Conservation (phyloP, 2,329 filamentous ascomycete genomes). For the Pseudogymnoascus sp. region DNA sequence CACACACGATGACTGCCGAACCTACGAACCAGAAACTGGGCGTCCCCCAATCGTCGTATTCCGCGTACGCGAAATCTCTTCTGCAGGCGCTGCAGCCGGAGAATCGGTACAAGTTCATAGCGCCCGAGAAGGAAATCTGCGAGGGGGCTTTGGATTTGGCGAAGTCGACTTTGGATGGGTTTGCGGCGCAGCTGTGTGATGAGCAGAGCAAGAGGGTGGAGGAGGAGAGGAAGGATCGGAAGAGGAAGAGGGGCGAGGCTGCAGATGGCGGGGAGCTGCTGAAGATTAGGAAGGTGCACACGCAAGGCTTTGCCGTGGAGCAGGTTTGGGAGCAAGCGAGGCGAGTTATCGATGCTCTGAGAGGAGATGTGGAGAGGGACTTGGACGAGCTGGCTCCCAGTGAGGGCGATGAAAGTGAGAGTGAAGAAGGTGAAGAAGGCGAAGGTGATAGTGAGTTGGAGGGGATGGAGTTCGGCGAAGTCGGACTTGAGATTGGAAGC, state of each 20-base stretch:
- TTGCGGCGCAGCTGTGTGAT: constrained; percentile 65
- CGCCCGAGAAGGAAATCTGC: constrained; percentile 58
- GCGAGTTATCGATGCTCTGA: constrained; percentile 64
- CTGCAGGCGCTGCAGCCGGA: constrained; percentile 20
- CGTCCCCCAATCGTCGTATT: constrained; percentile 21
- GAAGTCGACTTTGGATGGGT: constrained; percentile 71
- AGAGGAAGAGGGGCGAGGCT: constrained; percentile 47
- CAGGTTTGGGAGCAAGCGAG: constrained; percentile 94
- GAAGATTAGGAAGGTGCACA: constrained; percentile 73
- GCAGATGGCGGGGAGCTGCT: constrained; percentile 43
- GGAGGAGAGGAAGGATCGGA: constrained; percentile 65
- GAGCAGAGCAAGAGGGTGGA: constrained; percentile 61
- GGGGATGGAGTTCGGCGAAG: constrained; percentile 30
- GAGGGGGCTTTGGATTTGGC: constrained; percentile 62
- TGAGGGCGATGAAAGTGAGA: constrained; percentile 19
- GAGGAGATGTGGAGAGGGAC: constrained; percentile 42
- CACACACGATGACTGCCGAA: constrained; percentile 50
- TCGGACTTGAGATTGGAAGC: constrained; percentile 26
- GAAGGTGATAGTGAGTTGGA: constrained; percentile 28
- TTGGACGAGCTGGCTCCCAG: constrained; percentile 28
- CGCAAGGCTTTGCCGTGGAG: constrained; percentile 76
- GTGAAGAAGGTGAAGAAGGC: constrained; percentile 29
- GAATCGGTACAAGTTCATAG: constrained; percentile 51
- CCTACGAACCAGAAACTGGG: constrained; percentile 28
- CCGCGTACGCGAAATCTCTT: constrained; percentile 29